Evolutionary conservation across 257 asterid species (phyloP), one percentile per base, ranked within the genome.

Genomic region (Linaria vulgaris): DNA sequence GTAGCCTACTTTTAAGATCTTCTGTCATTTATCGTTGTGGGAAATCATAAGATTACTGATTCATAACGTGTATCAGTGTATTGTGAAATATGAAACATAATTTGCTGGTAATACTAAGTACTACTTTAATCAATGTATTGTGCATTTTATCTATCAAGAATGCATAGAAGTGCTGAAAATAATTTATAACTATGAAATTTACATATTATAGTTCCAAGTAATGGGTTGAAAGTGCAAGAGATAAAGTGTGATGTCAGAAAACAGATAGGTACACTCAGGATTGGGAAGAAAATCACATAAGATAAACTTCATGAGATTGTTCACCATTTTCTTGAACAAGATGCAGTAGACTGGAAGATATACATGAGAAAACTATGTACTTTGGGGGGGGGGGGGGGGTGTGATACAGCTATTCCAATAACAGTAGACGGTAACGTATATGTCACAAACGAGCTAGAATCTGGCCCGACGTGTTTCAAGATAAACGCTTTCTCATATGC

Each of bases 141-240:
- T 27, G 6, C 6, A 6, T 27, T 27, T 27, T 6, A 27, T 27
- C 3, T 27, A 27, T n/a, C n/a, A n/a, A n/a, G n/a, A n/a, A n/a
- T n/a, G n/a, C n/a, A n/a, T n/a, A n/a, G n/a, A n/a, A n/a, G n/a
- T n/a, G n/a, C n/a, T n/a, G n/a, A n/a, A n/a, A n/a, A n/a, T n/a
- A n/a, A n/a, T n/a, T n/a, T n/a, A n/a, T n/a, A n/a, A n/a, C n/a
- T n/a, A n/a, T n/a, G n/a, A n/a, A n/a, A 59, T 73, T 91, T 46
- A 46, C 86, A 63, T 71, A 70, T 71, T 71, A 17, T 66, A 47
- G 84, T 88, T 54, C 87, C 83, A 54, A 75, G 78, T 59, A 85
- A 82, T 67, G 96, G 98, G 58, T 86, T 24, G 81, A 75, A 70
- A 65, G 74, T 51, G 89, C 95, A 62, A 76, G 96, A 72, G 80